Evolutionary conservation across 139 green algal species (phyloP).

Genomic region (Micractinium conductrix): DNA sequence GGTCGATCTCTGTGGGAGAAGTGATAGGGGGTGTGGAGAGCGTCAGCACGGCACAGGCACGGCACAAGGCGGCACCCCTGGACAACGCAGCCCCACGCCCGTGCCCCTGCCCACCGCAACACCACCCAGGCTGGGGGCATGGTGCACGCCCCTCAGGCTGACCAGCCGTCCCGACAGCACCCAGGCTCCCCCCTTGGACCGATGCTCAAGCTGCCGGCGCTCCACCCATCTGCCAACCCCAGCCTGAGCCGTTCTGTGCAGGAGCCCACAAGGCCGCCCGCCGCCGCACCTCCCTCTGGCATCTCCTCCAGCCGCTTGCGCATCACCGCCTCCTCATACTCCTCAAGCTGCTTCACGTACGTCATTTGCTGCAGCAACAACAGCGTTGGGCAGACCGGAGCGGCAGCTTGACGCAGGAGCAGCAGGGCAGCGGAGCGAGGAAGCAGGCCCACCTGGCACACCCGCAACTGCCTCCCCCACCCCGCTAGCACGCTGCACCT

Average conservation of each 20-base stretch:
- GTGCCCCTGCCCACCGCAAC: too few relatives aligned
- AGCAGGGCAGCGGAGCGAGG: not conserved
- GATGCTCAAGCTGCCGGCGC: too few relatives aligned
- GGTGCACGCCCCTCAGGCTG: not conserved
- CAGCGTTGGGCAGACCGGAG: too few relatives aligned
- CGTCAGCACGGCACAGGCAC: not conserved
- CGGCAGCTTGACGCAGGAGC: too few relatives aligned
- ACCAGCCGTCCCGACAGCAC: not conserved
- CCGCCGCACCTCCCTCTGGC: constrained; percentile 66
- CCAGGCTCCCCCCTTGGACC: not conserved
- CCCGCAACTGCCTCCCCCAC: too few relatives aligned
- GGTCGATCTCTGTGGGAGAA: constrained; percentile 30
- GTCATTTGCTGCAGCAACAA: constrained; percentile 92
- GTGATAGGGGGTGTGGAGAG: not conserved
- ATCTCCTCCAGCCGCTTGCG: constrained; percentile 95
- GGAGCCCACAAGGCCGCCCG: too few relatives aligned
- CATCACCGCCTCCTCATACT: constrained; percentile 99
- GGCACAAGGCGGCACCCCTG: too few relatives aligned
- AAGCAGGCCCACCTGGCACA: too few relatives aligned
- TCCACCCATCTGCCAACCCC: not conserved
- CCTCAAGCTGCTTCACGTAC: constrained; percentile 97
- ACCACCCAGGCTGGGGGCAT: too few relatives aligned
- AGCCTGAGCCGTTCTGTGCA: too few relatives aligned
- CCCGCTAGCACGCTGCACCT: too few relatives aligned
- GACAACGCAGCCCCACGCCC: too few relatives aligned